Base-by-base conservation (phyloP, 2,329 filamentous ascomycete species). In the Colletotrichum sp. region DNA sequence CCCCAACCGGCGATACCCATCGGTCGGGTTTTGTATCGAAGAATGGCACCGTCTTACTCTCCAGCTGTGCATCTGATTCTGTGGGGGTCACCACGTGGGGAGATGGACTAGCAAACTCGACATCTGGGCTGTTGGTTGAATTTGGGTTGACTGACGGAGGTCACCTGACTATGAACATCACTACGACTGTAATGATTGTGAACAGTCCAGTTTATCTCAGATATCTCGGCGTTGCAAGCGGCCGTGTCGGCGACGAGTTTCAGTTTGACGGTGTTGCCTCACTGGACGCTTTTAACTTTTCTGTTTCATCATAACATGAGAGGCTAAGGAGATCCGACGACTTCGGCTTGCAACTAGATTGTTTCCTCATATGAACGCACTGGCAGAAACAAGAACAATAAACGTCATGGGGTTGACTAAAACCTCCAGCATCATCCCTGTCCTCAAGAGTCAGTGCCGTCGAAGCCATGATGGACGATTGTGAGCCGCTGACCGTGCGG, bases 141-240 rank as follows among this genome's bases (percentile, higher is more conserved):
- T 52, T 52, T 7, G 44, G n/a, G 44, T 21, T 7, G 44, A 18
- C 4, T 12, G 44, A 21, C 6, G 12, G 10, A 52, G n/a, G n/a
- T 52, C 44, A n/a, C 16, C n/a, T 52, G 44, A 52, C n/a, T 52
- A 8, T 52, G 10, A 52, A 52, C 3, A 52, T 52, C 1, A 52
- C 44, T 4, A 24, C n/a, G 0, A 1, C 44, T 1, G n/a, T 52
- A 8, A 5, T 52, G 44, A 52, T 52, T 52, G n/a, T 52, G 0
- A 21, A 52, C 5, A 52, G 44, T 52, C 44, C n/a, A 0, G 0
- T 21, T 52, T 21, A 52, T 13, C 44, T 52, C 44, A 52, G 44
- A 52, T 24, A 52, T 52, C 44, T 52, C n/a, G 44, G 44, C n/a
- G 44, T 13, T 21, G n/a, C 12, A 8, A 52, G 44, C 44, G n/a